phyloP scores from a whole-genome alignment of 108 stramenopile genomes.

The Skeletonema costatum region DNA sequence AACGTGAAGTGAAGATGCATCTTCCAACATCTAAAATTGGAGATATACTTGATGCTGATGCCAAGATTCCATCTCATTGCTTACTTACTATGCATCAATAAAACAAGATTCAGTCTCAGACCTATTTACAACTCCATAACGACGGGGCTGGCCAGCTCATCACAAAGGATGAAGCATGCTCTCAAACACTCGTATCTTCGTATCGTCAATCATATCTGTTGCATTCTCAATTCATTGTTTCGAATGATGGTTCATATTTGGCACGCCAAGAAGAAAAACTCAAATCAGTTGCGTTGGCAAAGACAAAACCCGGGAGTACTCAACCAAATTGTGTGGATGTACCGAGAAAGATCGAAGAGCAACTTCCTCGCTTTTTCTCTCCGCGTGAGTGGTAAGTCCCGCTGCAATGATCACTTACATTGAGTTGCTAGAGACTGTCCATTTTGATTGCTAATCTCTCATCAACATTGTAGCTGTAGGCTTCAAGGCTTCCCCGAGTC shows the following conservation, averaged over 20 bases:
- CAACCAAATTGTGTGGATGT: not conserved
- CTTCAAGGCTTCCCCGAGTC: slow-evolving; percentile 44
- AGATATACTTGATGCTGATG: slow-evolving; percentile 10
- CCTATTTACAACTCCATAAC: slow-evolving; percentile 18
- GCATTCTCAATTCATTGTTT: slow-evolving; percentile 31
- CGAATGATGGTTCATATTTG: slow-evolving; percentile 8
- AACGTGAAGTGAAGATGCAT: not conserved
- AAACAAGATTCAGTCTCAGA: slow-evolving; percentile 13
- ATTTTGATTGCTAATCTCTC: not conserved
- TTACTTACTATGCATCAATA: slow-evolving; percentile 25
- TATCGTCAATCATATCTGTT: slow-evolving; percentile 25
- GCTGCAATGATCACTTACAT: not conserved
- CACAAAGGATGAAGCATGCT: slow-evolving; percentile 19
- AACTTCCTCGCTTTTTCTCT: slow-evolving; percentile 36
- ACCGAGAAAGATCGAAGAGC: not conserved
- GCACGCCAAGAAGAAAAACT: slow-evolving; percentile 2
- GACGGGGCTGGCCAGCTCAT: slow-evolving; percentile 29
- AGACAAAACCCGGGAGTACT: not conserved
- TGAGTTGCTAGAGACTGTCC: not conserved
- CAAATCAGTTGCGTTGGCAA: not conserved
- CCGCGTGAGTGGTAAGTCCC: slow-evolving; percentile 23
- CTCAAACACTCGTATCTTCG: slow-evolving; percentile 26
- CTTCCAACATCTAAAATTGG: slow-evolving; percentile 2
- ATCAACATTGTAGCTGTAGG: slow-evolving; percentile 14
- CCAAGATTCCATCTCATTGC: not conserved